These are phyloP conservation scores for Tylopilus plumbeoviolaceoides DNA, from an alignment of 768 basidiomycete species.

Conservation along the genomic window DNA sequence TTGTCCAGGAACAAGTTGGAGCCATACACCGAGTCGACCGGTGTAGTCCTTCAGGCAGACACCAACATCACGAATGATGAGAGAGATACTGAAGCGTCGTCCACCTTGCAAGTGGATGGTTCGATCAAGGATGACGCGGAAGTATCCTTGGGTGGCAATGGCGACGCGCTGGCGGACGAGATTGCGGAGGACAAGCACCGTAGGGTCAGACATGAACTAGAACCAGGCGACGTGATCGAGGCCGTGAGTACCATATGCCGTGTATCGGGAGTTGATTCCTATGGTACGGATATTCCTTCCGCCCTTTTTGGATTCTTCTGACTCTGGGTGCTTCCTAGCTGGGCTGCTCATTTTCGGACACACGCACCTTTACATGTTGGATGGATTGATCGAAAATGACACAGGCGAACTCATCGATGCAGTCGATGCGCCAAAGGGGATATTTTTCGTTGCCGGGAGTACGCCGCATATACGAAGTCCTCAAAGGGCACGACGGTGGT, in stretches of 20 bases:
- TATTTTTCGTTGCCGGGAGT: slow-evolving; percentile 84
- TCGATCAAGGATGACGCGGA: slow-evolving; percentile 16
- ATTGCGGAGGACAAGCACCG: slow-evolving; percentile 86
- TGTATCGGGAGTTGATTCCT: slow-evolving; percentile 87
- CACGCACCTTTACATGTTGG: slow-evolving; percentile 84
- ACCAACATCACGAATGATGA: slow-evolving; percentile 36
- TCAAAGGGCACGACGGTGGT: slow-evolving; percentile 84
- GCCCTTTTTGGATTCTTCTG: not conserved
- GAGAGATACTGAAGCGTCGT: slow-evolving; percentile 41
- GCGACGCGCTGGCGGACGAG: slow-evolving; percentile 62
- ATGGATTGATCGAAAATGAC: slow-evolving; percentile 84
- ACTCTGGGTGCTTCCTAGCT: slow-evolving; percentile 35
- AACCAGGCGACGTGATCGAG: slow-evolving; percentile 87
- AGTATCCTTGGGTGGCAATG: slow-evolving; percentile 12
- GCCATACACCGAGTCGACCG: slow-evolving; percentile 44
- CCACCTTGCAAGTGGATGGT: slow-evolving; percentile 35
- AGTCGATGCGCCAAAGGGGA: slow-evolving; percentile 72
- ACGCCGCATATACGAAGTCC: slow-evolving; percentile 75
- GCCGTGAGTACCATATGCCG: slow-evolving; percentile 83
- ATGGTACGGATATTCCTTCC: slow-evolving; percentile 50
- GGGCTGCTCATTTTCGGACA: slow-evolving; percentile 85
- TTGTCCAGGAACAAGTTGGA: slow-evolving; percentile 70
- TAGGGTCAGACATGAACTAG: slow-evolving; percentile 79
- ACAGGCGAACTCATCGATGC: slow-evolving; percentile 88
- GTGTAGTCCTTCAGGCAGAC: slow-evolving; percentile 30